Evolutionary conservation across 2,329 filamentous ascomycete species (phyloP).

Genomic region (Xylaria sp.): DNA sequence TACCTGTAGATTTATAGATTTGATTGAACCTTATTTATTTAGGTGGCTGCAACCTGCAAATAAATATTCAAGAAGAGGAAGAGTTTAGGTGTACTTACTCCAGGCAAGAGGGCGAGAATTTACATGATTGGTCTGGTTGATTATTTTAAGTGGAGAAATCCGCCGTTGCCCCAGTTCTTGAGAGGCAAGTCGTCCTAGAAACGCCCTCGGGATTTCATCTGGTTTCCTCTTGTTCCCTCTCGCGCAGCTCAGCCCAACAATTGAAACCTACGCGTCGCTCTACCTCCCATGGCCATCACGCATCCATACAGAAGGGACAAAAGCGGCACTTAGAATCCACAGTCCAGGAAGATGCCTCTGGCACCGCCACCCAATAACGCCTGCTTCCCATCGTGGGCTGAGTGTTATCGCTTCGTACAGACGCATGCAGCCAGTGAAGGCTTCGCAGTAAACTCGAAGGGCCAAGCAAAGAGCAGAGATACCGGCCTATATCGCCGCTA

Average conservation of each 20-base stretch:
- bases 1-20: neutral
- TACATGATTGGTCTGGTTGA: neutral
- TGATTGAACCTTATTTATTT: neutral
- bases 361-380: conserved; percentile 41
- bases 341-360: conserved; percentile 38
- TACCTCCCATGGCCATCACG: neutral
- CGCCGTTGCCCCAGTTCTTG: conserved; percentile 20
- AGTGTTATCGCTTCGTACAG: conserved; percentile 41
- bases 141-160: conserved; percentile 18
- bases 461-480: conserved; percentile 42
- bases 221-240: conserved; percentile 8
- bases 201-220: conserved; percentile 35
- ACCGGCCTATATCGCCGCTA: conserved; percentile 44
- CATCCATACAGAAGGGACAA: neutral
- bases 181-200: too few relatives aligned
- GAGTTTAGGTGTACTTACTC: neutral
- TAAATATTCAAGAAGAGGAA: neutral
- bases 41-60: neutral
- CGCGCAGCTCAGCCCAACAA: conserved; percentile 4
- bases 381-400: conserved; percentile 41
- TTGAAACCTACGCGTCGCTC: neutral
- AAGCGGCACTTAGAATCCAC: neutral
- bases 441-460: conserved; percentile 43
- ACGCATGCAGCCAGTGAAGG: conserved; percentile 42
- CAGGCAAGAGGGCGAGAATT: neutral